These are phyloP conservation scores for Yamadazyma epiphylla DNA, from an alignment of 1,139 yeast genomes.

Conservation along the genomic window DNA sequence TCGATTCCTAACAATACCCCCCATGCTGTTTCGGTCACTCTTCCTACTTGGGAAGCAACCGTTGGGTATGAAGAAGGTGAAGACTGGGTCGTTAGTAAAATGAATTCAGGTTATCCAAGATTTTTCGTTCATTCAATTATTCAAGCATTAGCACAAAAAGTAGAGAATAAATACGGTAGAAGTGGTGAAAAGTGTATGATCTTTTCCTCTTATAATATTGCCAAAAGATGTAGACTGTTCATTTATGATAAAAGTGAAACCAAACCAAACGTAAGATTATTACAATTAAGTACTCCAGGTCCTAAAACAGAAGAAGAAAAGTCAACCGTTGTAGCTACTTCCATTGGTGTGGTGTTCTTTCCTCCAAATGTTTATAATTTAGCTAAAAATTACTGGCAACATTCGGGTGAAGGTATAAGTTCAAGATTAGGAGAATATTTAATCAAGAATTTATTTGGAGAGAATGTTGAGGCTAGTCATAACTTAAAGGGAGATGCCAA, in stretches of 20 bases:
- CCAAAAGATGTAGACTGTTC: conserved; percentile 82
- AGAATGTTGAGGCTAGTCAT: conserved; percentile 7
- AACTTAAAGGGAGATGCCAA: conserved; percentile 17
- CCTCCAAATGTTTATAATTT: conserved; percentile 53
- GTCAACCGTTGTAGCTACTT: conserved; percentile 57
- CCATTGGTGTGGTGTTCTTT: conserved; percentile 74
- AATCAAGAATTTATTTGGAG: conserved; percentile 54
- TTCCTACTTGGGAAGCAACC: conserved; percentile 92
- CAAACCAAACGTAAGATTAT: conserved; percentile 50
- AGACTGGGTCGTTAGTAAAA: conserved; percentile 73
- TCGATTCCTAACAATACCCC: conserved; percentile 86
- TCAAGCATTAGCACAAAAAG: conserved; percentile 51
- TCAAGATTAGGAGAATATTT: conserved; percentile 87
- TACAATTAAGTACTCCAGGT: conserved; percentile 74
- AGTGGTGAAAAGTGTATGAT: conserved; percentile 70
- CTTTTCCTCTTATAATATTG: conserved; percentile 74
- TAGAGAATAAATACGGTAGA: conserved; percentile 65
- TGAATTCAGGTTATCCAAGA: conserved; percentile 88
- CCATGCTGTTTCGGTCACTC: conserved; percentile 90
- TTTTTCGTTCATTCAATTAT: conserved; percentile 77
- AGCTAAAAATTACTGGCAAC: conserved; percentile 94
- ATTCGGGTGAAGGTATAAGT: conserved; percentile 91
- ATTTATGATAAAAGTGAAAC: conserved; percentile 36
- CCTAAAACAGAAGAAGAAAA: conserved; percentile 59
- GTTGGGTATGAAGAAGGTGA: conserved; percentile 91